Percentiles rank a stretch among this genome's conserved stretches.
Evolutionary conservation across 257 asterid genomes (phyloP).

Genomic region (Solanum appendiculatum): DNA sequence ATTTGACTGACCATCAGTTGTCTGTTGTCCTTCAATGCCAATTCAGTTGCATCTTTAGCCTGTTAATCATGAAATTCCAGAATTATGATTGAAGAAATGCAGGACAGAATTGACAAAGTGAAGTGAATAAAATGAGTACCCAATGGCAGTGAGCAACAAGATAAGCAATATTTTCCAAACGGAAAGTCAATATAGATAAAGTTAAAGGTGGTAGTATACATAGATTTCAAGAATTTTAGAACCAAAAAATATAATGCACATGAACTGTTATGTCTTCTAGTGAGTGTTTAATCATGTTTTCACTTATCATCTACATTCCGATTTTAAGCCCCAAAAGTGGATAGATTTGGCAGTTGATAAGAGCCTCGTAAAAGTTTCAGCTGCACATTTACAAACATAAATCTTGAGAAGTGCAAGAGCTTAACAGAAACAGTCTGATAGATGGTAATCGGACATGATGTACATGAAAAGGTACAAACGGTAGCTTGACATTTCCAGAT

Average conservation of each 20-base stretch:
- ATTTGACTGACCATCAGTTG: constrained; percentile 69
- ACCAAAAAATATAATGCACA: background rate
- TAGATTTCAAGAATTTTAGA: background rate
- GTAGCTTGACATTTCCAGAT: background rate
- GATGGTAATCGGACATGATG: background rate
- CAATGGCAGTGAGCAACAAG: background rate
- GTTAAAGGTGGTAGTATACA: background rate
- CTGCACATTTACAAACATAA: background rate
- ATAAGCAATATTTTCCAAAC: background rate
- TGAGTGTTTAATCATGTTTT: background rate
- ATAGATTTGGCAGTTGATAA: background rate
- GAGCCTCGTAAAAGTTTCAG: background rate
- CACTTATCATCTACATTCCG: background rate
- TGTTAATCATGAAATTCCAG: constrained; percentile 16
- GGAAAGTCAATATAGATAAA: background rate
- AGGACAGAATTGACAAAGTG: background rate
- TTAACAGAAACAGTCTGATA: background rate
- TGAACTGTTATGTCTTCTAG: background rate
- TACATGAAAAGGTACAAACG: background rate
- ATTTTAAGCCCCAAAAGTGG: background rate
- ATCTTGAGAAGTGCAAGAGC: background rate
- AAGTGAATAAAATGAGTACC: background rate
- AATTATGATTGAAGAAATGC: background rate
- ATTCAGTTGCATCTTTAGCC: constrained; percentile 73
- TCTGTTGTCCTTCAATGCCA: constrained; percentile 48